phyloP scores from a whole-genome alignment of 805 yeast genomes.

The Nakazawaea ambrosiae region DNA sequence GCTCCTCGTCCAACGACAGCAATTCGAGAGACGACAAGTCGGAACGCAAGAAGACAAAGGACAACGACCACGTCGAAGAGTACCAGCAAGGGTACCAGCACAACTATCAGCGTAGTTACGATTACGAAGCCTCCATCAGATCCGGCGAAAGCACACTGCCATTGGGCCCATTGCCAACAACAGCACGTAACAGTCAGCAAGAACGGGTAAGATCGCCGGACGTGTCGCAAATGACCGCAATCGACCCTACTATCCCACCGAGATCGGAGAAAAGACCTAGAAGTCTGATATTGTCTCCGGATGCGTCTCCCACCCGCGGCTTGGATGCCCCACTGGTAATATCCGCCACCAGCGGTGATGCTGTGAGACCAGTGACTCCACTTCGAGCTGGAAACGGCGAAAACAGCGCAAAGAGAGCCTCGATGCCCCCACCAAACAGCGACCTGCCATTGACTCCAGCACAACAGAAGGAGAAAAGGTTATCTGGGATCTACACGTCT shows the following conservation, averaged over 20 bases:
- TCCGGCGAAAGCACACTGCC: constrained; percentile 10
- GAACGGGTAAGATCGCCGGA: constrained; percentile 17
- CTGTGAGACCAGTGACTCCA: neutral
- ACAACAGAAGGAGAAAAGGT: constrained; percentile 3
- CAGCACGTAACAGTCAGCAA: neutral
- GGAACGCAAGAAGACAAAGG: constrained; percentile 10
- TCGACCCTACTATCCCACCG: constrained; percentile 21
- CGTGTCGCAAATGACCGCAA: constrained; percentile 17
- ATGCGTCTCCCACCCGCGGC: neutral
- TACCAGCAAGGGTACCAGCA: constrained; percentile 9
- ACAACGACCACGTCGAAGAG: neutral
- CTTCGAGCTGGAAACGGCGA: neutral
- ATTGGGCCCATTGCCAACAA: constrained; percentile 16
- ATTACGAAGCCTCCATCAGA: constrained; percentile 17
- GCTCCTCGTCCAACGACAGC: constrained; percentile 11
- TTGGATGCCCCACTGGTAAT: neutral
- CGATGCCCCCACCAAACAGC: constrained; percentile 10
- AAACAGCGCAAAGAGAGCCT: constrained; percentile 3
- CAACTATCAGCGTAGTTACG: no score
- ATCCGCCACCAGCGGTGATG: neutral
- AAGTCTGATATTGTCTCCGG: constrained; percentile 3
- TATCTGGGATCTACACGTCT: neutral
- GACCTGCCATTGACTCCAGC: constrained; percentile 11
- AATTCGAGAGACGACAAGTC: constrained; percentile 13
- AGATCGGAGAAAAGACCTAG: constrained; percentile 25